These are phyloP conservation scores for Suhomyces bokatorum DNA, from an alignment of 1,139 yeast genomes.

Conservation along the genomic window DNA sequence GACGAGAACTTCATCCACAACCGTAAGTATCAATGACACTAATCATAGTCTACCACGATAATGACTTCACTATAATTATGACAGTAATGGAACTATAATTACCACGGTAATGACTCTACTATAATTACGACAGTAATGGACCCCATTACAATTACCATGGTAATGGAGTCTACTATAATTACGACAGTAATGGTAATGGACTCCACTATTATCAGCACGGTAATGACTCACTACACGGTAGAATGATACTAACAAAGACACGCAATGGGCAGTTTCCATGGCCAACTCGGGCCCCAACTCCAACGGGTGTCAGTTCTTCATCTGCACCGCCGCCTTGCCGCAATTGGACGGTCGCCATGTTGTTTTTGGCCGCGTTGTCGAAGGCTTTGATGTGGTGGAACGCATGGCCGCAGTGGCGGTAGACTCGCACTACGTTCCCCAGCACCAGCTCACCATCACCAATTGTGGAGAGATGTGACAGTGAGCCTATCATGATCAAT, in stretches of 20 bases:
- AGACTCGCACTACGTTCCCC: conserved; percentile 30
- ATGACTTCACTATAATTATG: too few species aligned
- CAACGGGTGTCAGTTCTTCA: conserved; percentile 42
- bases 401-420: conserved; percentile 19
- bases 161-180: too few species aligned
- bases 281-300: conserved; percentile 46
- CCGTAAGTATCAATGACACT: conserved; percentile 20
- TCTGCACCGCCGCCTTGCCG: conserved; percentile 26
- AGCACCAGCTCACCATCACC: conserved; percentile 15
- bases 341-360: conserved; percentile 38
- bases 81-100: too few species aligned
- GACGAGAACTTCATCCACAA: conserved; percentile 37
- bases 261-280: conserved; percentile 35
- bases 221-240: too few species aligned
- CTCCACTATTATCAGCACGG: too few species aligned
- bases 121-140: too few species aligned
- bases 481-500: too few species aligned
- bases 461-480: conserved; percentile 42
- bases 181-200: too few species aligned
- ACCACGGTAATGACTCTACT: too few species aligned
- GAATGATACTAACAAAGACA: conserved; percentile 6
- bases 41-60: too few species aligned
- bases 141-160: too few species aligned
- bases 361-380: conserved; percentile 37
- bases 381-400: conserved; percentile 21